Conservation (phyloP, 441 rosid species). For the Gossypium aridum region DNA sequence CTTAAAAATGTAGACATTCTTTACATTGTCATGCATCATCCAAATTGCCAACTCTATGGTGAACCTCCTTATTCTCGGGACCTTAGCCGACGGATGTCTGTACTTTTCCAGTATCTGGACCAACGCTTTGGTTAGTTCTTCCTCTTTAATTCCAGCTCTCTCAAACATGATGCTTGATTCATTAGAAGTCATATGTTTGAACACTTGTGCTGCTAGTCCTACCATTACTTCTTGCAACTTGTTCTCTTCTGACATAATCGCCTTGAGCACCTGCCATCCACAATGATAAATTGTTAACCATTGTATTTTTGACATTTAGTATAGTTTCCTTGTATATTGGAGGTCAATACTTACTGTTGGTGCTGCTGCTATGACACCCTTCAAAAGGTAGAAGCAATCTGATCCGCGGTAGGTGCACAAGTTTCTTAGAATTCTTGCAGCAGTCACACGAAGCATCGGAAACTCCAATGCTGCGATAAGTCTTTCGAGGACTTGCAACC, state of each 20-base stretch:
- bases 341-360: slow-evolving; percentile 48
- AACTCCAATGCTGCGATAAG: slow-evolving; percentile 51
- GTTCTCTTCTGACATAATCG: slow-evolving; percentile 44
- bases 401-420: slow-evolving; percentile 48
- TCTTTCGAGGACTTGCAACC: slow-evolving; percentile 34
- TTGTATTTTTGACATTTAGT: not conserved
- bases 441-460: slow-evolving; percentile 48
- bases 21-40: slow-evolving; percentile 60
- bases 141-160: slow-evolving; percentile 40
- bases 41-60: slow-evolving; percentile 70
- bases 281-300: not conserved
- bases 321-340: not conserved
- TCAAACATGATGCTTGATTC: slow-evolving; percentile 41
- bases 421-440: slow-evolving; percentile 75
- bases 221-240: slow-evolving; percentile 86
- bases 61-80: slow-evolving; percentile 80
- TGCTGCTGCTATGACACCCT: slow-evolving; percentile 47
- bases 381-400: slow-evolving; percentile 41
- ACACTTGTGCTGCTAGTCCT: slow-evolving; percentile 69
- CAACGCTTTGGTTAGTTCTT: slow-evolving; percentile 38
- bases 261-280: slow-evolving; percentile 51
- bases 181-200: slow-evolving; percentile 48
- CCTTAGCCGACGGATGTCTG: slow-evolving; percentile 50
- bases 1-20: slow-evolving; percentile 31
- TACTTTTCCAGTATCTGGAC: slow-evolving; percentile 49